phyloP scores from a whole-genome alignment of 495 filamentous ascomycete genomes.

The Xylaria cubensis region DNA sequence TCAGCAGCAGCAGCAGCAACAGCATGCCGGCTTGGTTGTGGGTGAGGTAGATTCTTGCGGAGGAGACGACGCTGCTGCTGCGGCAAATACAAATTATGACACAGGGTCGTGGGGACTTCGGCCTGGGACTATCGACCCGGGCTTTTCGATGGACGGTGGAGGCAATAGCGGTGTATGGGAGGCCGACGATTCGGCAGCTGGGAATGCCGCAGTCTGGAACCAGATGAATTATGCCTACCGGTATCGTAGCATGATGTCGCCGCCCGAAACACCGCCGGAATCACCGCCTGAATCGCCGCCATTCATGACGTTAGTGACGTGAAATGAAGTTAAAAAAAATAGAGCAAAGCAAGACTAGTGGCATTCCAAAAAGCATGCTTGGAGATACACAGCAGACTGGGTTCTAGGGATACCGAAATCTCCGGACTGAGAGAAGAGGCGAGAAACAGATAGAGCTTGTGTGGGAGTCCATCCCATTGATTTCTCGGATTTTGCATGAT shows the following conservation, averaged over 20 bases:
- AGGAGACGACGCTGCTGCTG: background rate
- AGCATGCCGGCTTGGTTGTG: background rate
- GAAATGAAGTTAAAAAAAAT: background rate
- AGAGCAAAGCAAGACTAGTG: background rate
- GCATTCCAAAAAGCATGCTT: background rate
- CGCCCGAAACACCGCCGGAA: slow-evolving; percentile 4
- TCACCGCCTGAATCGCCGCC: slow-evolving; percentile 14
- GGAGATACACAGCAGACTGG: background rate
- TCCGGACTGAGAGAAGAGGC: background rate
- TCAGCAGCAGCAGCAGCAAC: background rate
- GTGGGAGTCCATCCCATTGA: background rate
- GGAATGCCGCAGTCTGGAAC: background rate
- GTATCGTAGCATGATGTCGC: background rate
- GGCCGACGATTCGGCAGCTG: background rate
- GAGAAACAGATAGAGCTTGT: background rate
- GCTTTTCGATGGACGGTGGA: background rate
- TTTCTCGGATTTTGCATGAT: background rate
- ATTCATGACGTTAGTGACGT: background rate
- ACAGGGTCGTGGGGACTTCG: background rate
- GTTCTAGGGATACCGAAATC: background rate
- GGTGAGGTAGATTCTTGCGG: background rate
- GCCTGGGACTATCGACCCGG: background rate
- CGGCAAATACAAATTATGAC: background rate
- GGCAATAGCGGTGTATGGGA: background rate
- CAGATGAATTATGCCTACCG: background rate